Conservation (phyloP, 1,139 yeast genomes). For the Zygoascus meyerae region DNA sequence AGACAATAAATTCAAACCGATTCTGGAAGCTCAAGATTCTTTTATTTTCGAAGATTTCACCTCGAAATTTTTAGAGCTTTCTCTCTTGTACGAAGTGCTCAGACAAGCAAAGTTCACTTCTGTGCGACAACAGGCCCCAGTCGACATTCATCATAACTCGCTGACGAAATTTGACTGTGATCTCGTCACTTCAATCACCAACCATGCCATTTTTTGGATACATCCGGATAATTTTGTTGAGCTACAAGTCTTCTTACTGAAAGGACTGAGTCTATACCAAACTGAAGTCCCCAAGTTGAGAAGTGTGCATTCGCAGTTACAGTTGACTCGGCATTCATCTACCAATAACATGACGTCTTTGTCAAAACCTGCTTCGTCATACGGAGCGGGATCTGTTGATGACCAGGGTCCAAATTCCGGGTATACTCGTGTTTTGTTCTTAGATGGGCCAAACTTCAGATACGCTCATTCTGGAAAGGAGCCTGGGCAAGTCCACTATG, state of each 20-base stretch:
- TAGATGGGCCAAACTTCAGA: conserved; percentile 35
- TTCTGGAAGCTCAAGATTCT: conserved; percentile 41
- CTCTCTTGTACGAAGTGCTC: conserved; percentile 51
- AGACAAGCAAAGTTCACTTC: conserved; percentile 27
- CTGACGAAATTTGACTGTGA: conserved; percentile 38
- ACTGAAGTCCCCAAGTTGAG: conserved; percentile 6
- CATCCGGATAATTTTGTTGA: conserved; percentile 38
- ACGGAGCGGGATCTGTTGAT: background rate
- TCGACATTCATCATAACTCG: conserved; percentile 20
- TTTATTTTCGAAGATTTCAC: conserved; percentile 63
- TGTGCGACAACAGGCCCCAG: conserved; percentile 18
- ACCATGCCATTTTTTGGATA: conserved; percentile 36
- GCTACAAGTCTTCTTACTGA: conserved; percentile 34
- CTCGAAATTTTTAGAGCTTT: conserved; percentile 56
- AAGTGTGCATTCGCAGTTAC: conserved; percentile 3
- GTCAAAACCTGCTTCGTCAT: conserved; percentile 11
- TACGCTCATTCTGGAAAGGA: conserved; percentile 34
- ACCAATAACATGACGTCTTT: background rate
- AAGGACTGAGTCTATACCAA: conserved; percentile 27
- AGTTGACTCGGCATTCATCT: conserved; percentile 3
- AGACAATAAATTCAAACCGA: conserved; percentile 30
- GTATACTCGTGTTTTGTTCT: conserved; percentile 24
- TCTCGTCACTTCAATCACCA: conserved; percentile 29
- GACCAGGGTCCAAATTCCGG: background rate
- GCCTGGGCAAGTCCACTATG: conserved; percentile 37